phyloP scores from a whole-genome alignment of 2,329 filamentous ascomycete species.

The Pseudocercospora fijiensis region DNA sequence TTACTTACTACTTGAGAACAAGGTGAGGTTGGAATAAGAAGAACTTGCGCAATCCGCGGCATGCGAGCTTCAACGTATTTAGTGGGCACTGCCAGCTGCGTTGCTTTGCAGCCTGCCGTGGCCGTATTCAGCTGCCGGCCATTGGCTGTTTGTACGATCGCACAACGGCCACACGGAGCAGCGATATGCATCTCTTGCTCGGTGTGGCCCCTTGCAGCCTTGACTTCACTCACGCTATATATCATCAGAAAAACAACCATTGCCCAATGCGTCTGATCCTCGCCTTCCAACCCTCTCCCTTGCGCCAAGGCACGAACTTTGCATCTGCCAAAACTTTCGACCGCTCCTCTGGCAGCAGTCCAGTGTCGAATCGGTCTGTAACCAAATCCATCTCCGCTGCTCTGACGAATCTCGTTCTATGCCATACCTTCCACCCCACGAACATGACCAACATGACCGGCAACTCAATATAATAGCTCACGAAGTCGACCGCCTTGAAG shows the following conservation, averaged over 20 bases:
- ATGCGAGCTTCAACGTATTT: not conserved
- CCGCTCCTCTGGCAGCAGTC: constrained; percentile 21
- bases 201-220: not conserved
- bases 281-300: constrained; percentile 19
- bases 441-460: constrained; percentile 59
- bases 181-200: not conserved
- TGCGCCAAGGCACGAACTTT: constrained; percentile 17
- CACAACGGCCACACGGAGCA: not conserved
- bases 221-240: not conserved
- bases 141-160: not conserved
- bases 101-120: not conserved
- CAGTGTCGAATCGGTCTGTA: constrained; percentile 27
- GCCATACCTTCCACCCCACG: constrained; percentile 55
- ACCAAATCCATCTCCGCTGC: constrained; percentile 52
- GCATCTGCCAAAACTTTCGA: constrained; percentile 20
- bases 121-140: not conserved
- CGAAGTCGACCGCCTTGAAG: constrained; percentile 60
- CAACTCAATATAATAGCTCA: constrained; percentile 61
- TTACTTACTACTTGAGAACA: not conserved
- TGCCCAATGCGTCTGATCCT: constrained; percentile 18
- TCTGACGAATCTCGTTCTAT: constrained; percentile 50
- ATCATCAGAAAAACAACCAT: constrained; percentile 23
- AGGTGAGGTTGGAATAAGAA: not conserved
- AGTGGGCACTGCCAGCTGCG: not conserved
- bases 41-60: not conserved